Conservation (phyloP, 1,284 basidiomycete genomes). For the Pascua sp. region DNA sequence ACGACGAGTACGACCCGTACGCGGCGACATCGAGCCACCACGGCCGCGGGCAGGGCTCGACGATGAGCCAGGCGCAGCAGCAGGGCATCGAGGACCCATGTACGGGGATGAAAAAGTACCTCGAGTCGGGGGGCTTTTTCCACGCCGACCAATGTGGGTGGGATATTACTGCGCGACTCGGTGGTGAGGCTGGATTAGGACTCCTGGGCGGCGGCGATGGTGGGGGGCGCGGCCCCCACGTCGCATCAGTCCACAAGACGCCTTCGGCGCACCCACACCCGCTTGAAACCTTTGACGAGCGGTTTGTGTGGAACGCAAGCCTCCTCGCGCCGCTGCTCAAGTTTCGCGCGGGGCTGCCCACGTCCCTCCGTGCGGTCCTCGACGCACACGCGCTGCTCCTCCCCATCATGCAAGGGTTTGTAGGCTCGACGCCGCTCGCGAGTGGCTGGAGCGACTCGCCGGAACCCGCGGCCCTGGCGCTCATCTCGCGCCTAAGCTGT, state of each 20-base stretch:
- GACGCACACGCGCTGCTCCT: constrained; percentile 52
- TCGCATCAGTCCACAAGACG: too few species aligned
- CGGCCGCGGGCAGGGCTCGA: constrained; percentile 47
- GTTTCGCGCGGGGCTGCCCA: constrained; percentile 35
- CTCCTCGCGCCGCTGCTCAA: constrained; percentile 43
- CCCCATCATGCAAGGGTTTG: constrained; percentile 91
- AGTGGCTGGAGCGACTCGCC: constrained; percentile 78
- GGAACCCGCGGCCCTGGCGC: constrained; percentile 60
- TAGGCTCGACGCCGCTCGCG: constrained; percentile 53
- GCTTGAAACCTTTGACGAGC: constrained; percentile 66
- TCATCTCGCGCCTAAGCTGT: constrained; percentile 86
- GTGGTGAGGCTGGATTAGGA: constrained; percentile 26
- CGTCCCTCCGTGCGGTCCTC: constrained; percentile 50
- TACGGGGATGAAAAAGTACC: constrained; percentile 79
- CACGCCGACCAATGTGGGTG: constrained; percentile 76
- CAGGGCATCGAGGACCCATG: constrained; percentile 79
- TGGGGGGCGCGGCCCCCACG: constrained; percentile 16
- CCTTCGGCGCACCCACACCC: constrained; percentile 44
- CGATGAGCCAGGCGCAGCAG: constrained; percentile 38
- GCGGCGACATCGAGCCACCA: constrained; percentile 3
- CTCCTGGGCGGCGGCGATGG: not conserved
- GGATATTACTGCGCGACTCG: constrained; percentile 81
- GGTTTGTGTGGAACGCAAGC: constrained; percentile 57
- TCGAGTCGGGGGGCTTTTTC: constrained; percentile 91
- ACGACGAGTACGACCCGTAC: constrained; percentile 12